These are phyloP conservation scores for Capsella rubella DNA, from an alignment of 441 rosid species.

Conservation along the genomic window DNA sequence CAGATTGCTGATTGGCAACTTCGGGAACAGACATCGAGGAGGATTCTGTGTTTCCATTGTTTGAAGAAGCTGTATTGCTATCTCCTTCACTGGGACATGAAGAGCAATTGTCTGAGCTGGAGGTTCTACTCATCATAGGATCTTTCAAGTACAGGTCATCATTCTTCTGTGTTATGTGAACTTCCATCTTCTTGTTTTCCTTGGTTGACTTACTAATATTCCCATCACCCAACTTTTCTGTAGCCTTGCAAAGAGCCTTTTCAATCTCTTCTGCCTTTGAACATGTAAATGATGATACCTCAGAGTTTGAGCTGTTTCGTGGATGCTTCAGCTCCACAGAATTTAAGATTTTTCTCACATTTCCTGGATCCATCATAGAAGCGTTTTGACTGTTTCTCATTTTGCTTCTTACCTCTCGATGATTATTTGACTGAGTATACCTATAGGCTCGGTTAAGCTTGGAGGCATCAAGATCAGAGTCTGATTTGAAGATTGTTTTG, in stretches of 20 bases:
- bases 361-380: background rate
- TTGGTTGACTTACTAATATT: slow-evolving; percentile 27
- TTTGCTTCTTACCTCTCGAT: background rate
- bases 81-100: slow-evolving; percentile 25
- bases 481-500: background rate
- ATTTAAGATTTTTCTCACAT: background rate
- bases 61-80: slow-evolving; percentile 14
- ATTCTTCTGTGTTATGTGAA: slow-evolving; percentile 15
- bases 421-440: background rate
- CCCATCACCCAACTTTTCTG: slow-evolving; percentile 2
- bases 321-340: slow-evolving; percentile 7
- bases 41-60: slow-evolving; percentile 4
- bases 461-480: slow-evolving; percentile 8
- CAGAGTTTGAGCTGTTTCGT: background rate
- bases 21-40: slow-evolving; percentile 16
- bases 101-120: slow-evolving; percentile 23
- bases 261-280: slow-evolving; percentile 1
- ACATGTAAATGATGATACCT: background rate
- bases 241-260: slow-evolving; percentile 4
- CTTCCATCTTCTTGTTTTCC: slow-evolving; percentile 31
- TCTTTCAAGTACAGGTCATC: slow-evolving; percentile 47
- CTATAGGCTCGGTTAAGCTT: slow-evolving; percentile 4
- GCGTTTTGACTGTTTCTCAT: background rate
- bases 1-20: slow-evolving; percentile 34
- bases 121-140: slow-evolving; percentile 18